Percentiles rank a stretch among this genome's conserved stretches.
Evolutionary conservation across 495 filamentous ascomycete species (phyloP).

Genomic region (Hyaloscypha hepaticicola): DNA sequence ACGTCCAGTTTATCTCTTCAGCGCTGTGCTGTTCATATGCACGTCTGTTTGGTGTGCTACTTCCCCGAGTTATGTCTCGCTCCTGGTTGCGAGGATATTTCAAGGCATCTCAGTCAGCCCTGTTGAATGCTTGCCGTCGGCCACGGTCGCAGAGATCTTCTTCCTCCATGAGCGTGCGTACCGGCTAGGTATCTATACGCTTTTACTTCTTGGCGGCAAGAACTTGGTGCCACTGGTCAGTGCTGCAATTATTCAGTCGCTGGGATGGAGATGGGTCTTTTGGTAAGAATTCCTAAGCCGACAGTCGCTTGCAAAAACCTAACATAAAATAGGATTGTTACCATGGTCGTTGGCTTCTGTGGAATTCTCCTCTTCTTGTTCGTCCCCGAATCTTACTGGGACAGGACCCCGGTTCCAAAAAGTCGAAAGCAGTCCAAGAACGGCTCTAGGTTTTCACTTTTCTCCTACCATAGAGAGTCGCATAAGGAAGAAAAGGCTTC

Average conservation of each 20-base stretch:
- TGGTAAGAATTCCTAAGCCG: slow-evolving; percentile 52
- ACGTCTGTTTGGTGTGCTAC: slow-evolving; percentile 85
- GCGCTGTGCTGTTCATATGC: slow-evolving; percentile 70
- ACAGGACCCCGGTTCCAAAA: slow-evolving; percentile 72
- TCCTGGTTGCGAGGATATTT: slow-evolving; percentile 81
- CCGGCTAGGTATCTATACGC: slow-evolving; percentile 91
- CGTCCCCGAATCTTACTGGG: slow-evolving; percentile 96
- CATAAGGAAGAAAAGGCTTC: slow-evolving; percentile 8
- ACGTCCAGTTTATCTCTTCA: slow-evolving; percentile 83
- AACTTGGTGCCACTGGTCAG: slow-evolving; percentile 87
- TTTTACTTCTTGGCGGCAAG: slow-evolving; percentile 87
- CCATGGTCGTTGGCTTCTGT: slow-evolving; percentile 78
- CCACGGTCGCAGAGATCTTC: slow-evolving; percentile 95
- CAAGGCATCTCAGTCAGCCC: slow-evolving; percentile 86
- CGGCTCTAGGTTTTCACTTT: slow-evolving; percentile 7
- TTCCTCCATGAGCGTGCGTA: slow-evolving; percentile 94
- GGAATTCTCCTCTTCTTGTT: slow-evolving; percentile 80
- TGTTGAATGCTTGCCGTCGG: slow-evolving; percentile 92
- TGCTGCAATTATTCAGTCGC: slow-evolving; percentile 75
- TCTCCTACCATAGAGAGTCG: slow-evolving; percentile 5
- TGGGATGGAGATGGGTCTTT: slow-evolving; percentile 92
- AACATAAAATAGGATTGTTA: slow-evolving; percentile 63
- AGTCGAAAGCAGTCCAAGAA: slow-evolving; percentile 35
- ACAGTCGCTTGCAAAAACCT: neutral
- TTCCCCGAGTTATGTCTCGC: slow-evolving; percentile 75